These are phyloP conservation scores for Salix arbutifolia DNA, from an alignment of 345 rosid species.

Conservation along the genomic window DNA sequence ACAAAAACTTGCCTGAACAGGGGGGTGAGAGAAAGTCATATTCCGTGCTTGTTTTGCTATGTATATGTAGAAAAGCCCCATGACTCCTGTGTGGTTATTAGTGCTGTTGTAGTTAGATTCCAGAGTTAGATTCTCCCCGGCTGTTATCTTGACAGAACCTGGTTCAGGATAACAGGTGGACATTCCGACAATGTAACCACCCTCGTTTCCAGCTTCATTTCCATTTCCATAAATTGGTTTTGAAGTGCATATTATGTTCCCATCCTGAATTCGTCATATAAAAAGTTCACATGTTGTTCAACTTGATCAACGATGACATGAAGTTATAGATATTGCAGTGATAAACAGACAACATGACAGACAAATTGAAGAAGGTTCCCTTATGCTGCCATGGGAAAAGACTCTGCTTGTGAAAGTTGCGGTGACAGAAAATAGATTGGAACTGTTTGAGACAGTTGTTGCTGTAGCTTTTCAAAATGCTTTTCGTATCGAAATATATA, in stretches of 20 bases:
- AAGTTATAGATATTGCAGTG: neutral
- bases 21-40: constrained; percentile 7
- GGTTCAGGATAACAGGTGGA: constrained; percentile 75
- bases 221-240: constrained; percentile 63
- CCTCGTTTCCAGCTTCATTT: constrained; percentile 72
- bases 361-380: neutral
- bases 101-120: constrained; percentile 64
- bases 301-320: neutral
- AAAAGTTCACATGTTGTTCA: neutral
- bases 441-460: too few species aligned
- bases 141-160: constrained; percentile 52
- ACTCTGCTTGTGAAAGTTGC: neutral
- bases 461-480: too few species aligned
- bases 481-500: too few species aligned
- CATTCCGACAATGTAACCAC: constrained; percentile 93
- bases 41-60: constrained; percentile 51
- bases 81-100: constrained; percentile 62
- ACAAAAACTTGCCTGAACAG: constrained; percentile 31
- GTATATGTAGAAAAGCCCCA: constrained; percentile 75
- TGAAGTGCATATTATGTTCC: constrained; percentile 57
- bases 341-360: neutral
- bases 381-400: neutral
- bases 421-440: neutral
- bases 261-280: constrained; percentile 40
- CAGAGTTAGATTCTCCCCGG: constrained; percentile 56